phyloP scores from a whole-genome alignment of 2,329 filamentous ascomycete species.

The Sclerotinia subarctica region DNA sequence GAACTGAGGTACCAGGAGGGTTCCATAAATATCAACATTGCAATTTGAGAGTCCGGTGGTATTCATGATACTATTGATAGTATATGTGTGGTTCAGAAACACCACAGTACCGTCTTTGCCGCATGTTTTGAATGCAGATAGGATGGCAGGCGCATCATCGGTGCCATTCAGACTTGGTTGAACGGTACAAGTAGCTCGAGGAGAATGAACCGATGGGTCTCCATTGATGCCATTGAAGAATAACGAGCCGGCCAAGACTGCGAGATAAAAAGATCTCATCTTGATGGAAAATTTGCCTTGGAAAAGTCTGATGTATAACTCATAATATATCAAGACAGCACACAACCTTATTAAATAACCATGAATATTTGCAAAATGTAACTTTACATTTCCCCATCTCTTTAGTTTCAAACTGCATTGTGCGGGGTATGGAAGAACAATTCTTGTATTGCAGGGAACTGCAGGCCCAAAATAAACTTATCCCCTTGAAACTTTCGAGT shows the following conservation, averaged over 20 bases:
- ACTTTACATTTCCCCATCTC: background rate
- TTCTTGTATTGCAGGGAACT: background rate
- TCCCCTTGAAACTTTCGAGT: background rate
- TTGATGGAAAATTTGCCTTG: background rate
- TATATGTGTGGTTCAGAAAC: slow-evolving; percentile 45
- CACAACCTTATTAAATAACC: background rate
- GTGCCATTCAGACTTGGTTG: slow-evolving; percentile 7
- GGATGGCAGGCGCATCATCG: slow-evolving; percentile 40
- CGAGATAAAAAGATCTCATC: background rate
- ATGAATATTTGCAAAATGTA: too few relatives aligned
- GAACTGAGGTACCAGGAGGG: slow-evolving; percentile 40
- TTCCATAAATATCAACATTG: slow-evolving; percentile 51
- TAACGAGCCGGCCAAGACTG: background rate
- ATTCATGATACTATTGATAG: slow-evolving; percentile 46
- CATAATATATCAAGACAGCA: background rate
- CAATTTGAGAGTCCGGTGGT: slow-evolving; percentile 43
- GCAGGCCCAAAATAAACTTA: background rate
- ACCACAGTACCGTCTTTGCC: slow-evolving; percentile 42
- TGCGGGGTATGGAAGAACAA: background rate
- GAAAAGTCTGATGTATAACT: background rate
- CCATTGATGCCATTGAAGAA: background rate
- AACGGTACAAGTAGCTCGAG: slow-evolving; percentile 9
- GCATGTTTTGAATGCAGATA: slow-evolving; percentile 43
- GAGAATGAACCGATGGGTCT: background rate
- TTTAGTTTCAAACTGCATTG: background rate